phyloP scores from a whole-genome alignment of 176 grass and related monocot genomes.

The Carex pumila region DNA sequence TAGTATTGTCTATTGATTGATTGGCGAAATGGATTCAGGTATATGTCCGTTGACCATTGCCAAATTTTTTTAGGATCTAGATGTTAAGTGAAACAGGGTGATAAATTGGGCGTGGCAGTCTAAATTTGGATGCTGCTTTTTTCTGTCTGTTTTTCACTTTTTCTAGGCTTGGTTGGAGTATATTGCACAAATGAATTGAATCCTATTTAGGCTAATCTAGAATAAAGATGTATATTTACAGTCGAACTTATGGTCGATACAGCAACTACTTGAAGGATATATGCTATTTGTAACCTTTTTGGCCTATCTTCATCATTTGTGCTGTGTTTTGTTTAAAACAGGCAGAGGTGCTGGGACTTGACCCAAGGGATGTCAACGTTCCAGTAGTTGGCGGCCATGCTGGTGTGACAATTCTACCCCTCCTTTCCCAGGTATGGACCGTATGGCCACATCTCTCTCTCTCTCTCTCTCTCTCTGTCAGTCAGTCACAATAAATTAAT shows the following conservation, averaged over 20 bases:
- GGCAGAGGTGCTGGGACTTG: conserved; percentile 77
- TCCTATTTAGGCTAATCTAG: not conserved
- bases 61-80: not conserved
- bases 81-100: not conserved
- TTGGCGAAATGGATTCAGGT: not conserved
- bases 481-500: not conserved
- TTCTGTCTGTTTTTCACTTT: not conserved
- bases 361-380: conserved; percentile 73
- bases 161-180: not conserved
- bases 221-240: not conserved
- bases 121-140: not conserved
- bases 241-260: not conserved
- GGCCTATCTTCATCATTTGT: not conserved
- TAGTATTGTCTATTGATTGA: not conserved
- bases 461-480: not conserved
- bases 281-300: not conserved
- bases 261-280: not conserved
- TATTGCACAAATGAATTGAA: not conserved
- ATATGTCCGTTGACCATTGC: no score
- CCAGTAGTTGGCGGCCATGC: conserved; percentile 88
- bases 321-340: conserved; percentile 17
- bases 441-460: conserved; percentile 8
- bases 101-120: not conserved
- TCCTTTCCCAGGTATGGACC: conserved; percentile 63
- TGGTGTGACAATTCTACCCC: conserved; percentile 75